A percentile compares a stretch with the other conserved stretches of the same genome.
These are phyloP conservation scores for Penicillium palitans DNA, from an alignment of 2,329 filamentous ascomycete genomes.

Conservation along the genomic window DNA sequence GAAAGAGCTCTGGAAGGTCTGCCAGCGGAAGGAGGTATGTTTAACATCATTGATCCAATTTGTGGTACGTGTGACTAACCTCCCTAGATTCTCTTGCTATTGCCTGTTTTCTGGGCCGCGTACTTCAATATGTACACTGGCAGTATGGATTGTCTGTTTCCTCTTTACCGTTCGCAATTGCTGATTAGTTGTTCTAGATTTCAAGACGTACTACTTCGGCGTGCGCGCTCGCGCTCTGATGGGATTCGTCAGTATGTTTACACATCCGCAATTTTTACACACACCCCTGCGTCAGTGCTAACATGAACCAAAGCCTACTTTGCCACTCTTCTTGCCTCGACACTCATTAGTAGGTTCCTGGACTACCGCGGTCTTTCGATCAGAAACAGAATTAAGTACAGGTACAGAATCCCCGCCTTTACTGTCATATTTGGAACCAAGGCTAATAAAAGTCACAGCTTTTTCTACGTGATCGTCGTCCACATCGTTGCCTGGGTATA, in stretches of 20 bases:
- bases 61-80: constrained; percentile 13
- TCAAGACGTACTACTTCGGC: constrained; percentile 52
- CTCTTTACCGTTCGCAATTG: not conserved
- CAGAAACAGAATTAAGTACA: constrained; percentile 46
- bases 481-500: constrained; percentile 55
- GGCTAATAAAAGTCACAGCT: constrained; percentile 24
- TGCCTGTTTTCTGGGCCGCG: constrained; percentile 48
- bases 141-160: constrained; percentile 17
- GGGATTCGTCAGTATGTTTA: constrained; percentile 42
- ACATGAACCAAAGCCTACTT: constrained; percentile 33
- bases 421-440: rapidly evolving
- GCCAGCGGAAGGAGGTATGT: constrained; percentile 23
- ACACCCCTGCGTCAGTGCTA: not conserved
- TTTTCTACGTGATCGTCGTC: constrained; percentile 48
- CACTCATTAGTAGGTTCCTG: constrained; percentile 48
- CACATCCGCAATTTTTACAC: not conserved
- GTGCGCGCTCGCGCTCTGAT: constrained; percentile 51
- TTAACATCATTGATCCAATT: not conserved
- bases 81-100: constrained; percentile 40
- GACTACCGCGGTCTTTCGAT: constrained; percentile 45
- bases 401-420: constrained; percentile 7
- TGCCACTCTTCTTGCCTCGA: constrained; percentile 46
- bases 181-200: constrained; percentile 37
- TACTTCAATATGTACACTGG: constrained; percentile 50
- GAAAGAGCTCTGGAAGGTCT: constrained; percentile 37